A percentile compares a stretch with the other conserved stretches of the same genome.
These are phyloP conservation scores for Exobasidium rhododendri DNA, from an alignment of 1,284 basidiomycete genomes.

Conservation along the genomic window DNA sequence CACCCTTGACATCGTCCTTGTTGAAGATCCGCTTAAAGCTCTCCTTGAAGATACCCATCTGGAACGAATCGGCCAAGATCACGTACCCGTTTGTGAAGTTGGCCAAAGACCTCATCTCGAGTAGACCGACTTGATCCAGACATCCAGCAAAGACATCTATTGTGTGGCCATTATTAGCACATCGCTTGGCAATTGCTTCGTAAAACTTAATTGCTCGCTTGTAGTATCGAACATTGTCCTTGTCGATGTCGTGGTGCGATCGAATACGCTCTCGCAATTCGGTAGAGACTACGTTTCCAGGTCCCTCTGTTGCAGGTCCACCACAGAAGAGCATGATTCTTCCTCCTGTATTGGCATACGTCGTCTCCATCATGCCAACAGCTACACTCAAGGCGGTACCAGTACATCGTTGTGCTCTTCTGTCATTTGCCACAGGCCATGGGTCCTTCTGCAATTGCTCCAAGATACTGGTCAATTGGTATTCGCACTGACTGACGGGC, in stretches of 20 bases:
- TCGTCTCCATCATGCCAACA: slow-evolving; percentile 89
- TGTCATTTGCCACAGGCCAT: slow-evolving; percentile 95
- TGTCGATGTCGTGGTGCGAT: slow-evolving; percentile 98
- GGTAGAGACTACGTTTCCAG: slow-evolving; percentile 91
- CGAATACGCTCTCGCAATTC: slow-evolving; percentile 97
- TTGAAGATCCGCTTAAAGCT: slow-evolving; percentile 88
- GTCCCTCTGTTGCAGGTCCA: slow-evolving; percentile 94
- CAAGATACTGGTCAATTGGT: slow-evolving; percentile 89
- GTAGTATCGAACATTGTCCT: slow-evolving; percentile 94
- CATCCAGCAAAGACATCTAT: slow-evolving; percentile 96
- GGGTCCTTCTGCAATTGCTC: slow-evolving; percentile 87
- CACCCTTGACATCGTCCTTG: slow-evolving; percentile 82
- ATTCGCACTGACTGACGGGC: slow-evolving; percentile 89
- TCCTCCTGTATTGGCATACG: slow-evolving; percentile 92
- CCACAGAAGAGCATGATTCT: slow-evolving; percentile 96
- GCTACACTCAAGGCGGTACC: slow-evolving; percentile 93
- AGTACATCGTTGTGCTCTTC: slow-evolving; percentile 89
- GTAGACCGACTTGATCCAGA: slow-evolving; percentile 92
- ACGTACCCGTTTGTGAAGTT: slow-evolving; percentile 96
- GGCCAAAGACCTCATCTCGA: slow-evolving; percentile 94
- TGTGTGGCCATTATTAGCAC: slow-evolving; percentile 88
- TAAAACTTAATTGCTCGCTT: slow-evolving; percentile 98
- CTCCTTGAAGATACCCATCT: slow-evolving; percentile 98
- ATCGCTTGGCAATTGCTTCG: slow-evolving; percentile 89
- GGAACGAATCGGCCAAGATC: slow-evolving; percentile 93